A percentile compares a stretch with the other conserved stretches of the same genome.
phyloP scores from a whole-genome alignment of 768 basidiomycete genomes.

The Lanmaoa rubissima region DNA sequence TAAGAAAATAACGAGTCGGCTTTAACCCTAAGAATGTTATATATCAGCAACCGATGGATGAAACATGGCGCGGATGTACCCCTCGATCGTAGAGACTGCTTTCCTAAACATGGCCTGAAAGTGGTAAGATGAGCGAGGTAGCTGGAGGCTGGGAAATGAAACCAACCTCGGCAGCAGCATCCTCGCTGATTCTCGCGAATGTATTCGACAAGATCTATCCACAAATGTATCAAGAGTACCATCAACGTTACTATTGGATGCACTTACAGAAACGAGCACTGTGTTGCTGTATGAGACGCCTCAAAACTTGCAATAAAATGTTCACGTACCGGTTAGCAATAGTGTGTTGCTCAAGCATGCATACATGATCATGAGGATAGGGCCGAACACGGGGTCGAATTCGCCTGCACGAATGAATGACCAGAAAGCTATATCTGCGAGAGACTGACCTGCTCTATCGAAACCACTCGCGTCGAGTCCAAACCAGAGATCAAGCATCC shows the following conservation, averaged over 20 bases:
- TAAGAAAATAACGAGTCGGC: slow-evolving; percentile 93
- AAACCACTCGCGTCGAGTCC: slow-evolving; percentile 95
- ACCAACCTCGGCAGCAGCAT: slow-evolving; percentile 85
- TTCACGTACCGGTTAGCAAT: slow-evolving; percentile 74
- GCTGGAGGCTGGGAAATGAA: background rate
- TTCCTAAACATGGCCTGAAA: slow-evolving; percentile 88
- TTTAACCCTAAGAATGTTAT: slow-evolving; percentile 56
- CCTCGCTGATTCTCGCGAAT: slow-evolving; percentile 89
- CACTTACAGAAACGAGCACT: slow-evolving; percentile 78
- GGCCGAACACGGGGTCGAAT: slow-evolving; percentile 88
- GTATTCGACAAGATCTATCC: slow-evolving; percentile 90
- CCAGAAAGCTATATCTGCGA: background rate
- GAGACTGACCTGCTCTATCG: slow-evolving; percentile 66
- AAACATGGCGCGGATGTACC: slow-evolving; percentile 43
- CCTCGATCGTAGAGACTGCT: slow-evolving; percentile 93
- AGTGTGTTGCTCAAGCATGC: slow-evolving; percentile 92
- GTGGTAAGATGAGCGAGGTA: background rate
- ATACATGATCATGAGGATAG: slow-evolving; percentile 86
- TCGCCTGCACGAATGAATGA: slow-evolving; percentile 40
- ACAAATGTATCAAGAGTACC: slow-evolving; percentile 8
- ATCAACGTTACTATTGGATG: background rate
- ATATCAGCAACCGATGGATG: slow-evolving; percentile 8
- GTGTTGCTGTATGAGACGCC: slow-evolving; percentile 9
- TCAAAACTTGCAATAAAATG: background rate
- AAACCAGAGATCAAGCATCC: slow-evolving; percentile 93